phyloP scores from a whole-genome alignment of 108 stramenopile genomes.

The Fragilaria crotonensis region DNA sequence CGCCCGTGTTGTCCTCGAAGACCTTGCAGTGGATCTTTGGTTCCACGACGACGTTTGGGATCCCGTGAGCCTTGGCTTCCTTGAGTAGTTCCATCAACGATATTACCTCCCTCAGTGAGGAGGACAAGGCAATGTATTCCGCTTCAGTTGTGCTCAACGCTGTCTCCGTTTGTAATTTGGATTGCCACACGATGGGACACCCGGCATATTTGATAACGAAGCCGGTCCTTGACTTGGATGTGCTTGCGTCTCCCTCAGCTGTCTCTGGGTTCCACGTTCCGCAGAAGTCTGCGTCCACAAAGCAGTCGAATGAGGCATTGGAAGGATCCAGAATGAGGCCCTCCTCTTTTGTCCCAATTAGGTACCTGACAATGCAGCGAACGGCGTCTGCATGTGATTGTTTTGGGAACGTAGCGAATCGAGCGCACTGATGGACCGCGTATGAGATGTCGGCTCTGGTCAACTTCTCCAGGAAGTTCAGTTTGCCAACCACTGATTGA shows the following conservation, averaged over 20 bases:
- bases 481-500: conserved; percentile 16
- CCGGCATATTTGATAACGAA: conserved; percentile 17
- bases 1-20: conserved; percentile 13
- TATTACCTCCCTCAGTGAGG: conserved; percentile 17
- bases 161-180: conserved; percentile 22
- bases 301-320: conserved; percentile 4
- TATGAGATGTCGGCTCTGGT: conserved; percentile 16
- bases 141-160: conserved; percentile 26
- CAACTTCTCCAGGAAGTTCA: conserved; percentile 15
- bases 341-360: too few relatives aligned
- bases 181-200: conserved; percentile 19
- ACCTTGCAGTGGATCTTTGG: conserved; percentile 8
- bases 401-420: too few relatives aligned
- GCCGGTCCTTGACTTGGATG: conserved; percentile 15
- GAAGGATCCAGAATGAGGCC: conserved; percentile 10
- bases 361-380: too few relatives aligned
- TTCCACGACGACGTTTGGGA: neutral
- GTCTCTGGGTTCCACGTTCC: too few relatives aligned
- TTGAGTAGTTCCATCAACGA: conserved; percentile 20
- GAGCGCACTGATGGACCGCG: too few relatives aligned
- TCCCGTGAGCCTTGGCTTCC: conserved; percentile 6
- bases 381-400: too few relatives aligned
- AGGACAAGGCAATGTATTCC: conserved; percentile 16
- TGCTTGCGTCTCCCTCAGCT: too few relatives aligned
- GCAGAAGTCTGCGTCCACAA: too few relatives aligned